These are phyloP conservation scores for Neurospora crassa DNA, from an alignment of 2,329 filamentous ascomycete genomes.

Conservation along the genomic window DNA sequence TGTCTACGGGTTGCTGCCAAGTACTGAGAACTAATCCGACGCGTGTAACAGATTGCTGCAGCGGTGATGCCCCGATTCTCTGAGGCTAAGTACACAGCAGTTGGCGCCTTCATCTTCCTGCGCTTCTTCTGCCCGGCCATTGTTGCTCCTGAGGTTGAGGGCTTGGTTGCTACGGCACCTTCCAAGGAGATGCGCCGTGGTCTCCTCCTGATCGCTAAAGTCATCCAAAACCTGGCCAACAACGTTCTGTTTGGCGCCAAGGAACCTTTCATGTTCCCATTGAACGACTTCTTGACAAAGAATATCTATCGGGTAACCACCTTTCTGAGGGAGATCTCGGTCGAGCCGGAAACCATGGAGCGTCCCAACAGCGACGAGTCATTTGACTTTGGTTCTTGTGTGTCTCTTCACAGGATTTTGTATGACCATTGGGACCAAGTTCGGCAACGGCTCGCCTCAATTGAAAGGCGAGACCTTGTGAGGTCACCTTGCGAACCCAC, in stretches of 20 bases:
- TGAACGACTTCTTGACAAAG: constrained; percentile 59
- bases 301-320: constrained; percentile 60
- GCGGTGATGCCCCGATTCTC: constrained; percentile 56
- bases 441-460: constrained; percentile 51
- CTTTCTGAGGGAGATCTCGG: constrained; percentile 59
- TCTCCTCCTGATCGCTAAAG: constrained; percentile 59
- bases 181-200: constrained; percentile 62
- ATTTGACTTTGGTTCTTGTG: constrained; percentile 63
- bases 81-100: constrained; percentile 62
- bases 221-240: constrained; percentile 62
- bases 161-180: constrained; percentile 49
- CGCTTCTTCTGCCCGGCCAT: constrained; percentile 66
- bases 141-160: constrained; percentile 59
- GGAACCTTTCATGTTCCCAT: constrained; percentile 62
- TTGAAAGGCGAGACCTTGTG: constrained; percentile 47
- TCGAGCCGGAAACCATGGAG: constrained; percentile 39
- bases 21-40: not conserved
- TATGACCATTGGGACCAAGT: constrained; percentile 67
- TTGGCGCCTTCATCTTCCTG: constrained; percentile 62
- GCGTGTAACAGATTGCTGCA: constrained; percentile 40
- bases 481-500: constrained; percentile 44
- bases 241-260: constrained; percentile 64
- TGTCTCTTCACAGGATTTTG: constrained; percentile 57
- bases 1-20: not conserved
- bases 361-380: constrained; percentile 34